Conservation (phyloP, 768 basidiomycete genomes). For the Nidularia pulvinata region DNA sequence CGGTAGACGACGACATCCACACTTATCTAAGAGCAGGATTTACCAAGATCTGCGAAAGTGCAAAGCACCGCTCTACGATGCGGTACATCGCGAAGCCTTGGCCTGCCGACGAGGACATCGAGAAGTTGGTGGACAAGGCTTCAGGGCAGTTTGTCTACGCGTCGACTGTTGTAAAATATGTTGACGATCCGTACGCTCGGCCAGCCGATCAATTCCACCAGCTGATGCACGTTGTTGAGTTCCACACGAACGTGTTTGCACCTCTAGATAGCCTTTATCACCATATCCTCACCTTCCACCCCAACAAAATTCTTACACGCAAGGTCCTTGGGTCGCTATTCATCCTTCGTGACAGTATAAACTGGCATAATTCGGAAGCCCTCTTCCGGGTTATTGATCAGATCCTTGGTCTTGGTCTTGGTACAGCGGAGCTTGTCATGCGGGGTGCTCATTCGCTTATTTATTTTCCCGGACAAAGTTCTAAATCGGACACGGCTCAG, state of each 20-base stretch:
- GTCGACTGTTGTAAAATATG: slow-evolving; percentile 6
- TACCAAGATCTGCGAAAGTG: neutral
- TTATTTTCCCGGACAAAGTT: neutral
- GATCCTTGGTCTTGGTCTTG: neutral
- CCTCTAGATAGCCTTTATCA: neutral
- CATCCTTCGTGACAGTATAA: neutral
- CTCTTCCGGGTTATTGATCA: too few relatives aligned
- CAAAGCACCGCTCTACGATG: neutral
- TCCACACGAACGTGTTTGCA: neutral
- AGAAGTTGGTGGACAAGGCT: neutral
- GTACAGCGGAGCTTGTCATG: too few relatives aligned
- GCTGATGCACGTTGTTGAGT: neutral
- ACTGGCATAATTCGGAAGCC: neutral
- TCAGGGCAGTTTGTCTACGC: slow-evolving; percentile 13
- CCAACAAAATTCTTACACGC: neutral
- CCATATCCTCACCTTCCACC: neutral
- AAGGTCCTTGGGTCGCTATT: neutral
- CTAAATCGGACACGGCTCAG: neutral
- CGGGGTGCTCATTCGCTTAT: too few relatives aligned
- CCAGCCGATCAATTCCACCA: slow-evolving; percentile 6
- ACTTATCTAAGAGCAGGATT: neutral
- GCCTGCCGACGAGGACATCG: neutral
- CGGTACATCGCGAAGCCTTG: neutral
- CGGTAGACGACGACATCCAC: neutral
- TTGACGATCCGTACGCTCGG: slow-evolving; percentile 1